phyloP scores from a whole-genome alignment of 805 yeast species.

The Yamadazyma sp. region DNA sequence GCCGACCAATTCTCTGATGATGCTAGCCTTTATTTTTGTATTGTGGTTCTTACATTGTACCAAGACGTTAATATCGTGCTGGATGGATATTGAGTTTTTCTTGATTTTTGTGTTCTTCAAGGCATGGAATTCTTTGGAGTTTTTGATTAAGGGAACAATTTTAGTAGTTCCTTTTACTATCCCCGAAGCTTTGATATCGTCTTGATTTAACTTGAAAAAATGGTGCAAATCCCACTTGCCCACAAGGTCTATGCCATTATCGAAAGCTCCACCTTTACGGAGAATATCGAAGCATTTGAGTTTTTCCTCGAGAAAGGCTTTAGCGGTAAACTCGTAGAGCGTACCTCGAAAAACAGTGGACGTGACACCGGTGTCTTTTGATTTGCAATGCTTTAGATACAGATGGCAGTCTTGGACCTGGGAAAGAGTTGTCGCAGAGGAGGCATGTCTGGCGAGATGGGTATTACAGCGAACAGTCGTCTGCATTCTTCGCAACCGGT shows the following conservation, averaged over 20 bases:
- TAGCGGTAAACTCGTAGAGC: slow-evolving; percentile 49
- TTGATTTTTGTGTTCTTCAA: slow-evolving; percentile 7
- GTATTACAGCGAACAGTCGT: too few relatives aligned
- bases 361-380: slow-evolving; percentile 19
- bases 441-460: too few relatives aligned
- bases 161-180: neutral
- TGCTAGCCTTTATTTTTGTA: slow-evolving; percentile 43
- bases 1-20: slow-evolving; percentile 55
- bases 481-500: too few relatives aligned
- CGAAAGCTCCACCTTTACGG: slow-evolving; percentile 56
- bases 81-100: slow-evolving; percentile 19
- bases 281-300: slow-evolving; percentile 38
- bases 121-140: slow-evolving; percentile 19
- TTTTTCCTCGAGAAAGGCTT: slow-evolving; percentile 36
- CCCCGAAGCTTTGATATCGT: slow-evolving; percentile 6
- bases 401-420: slow-evolving; percentile 5
- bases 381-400: slow-evolving; percentile 30
- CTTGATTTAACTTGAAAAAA: slow-evolving; percentile 19
- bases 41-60: slow-evolving; percentile 58
- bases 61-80: slow-evolving; percentile 37
- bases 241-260: slow-evolving; percentile 55
- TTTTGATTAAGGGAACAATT: slow-evolving; percentile 18
- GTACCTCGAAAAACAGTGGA: slow-evolving; percentile 56
- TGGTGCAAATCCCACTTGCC: slow-evolving; percentile 49
- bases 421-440: slow-evolving; percentile 5